A percentile compares a stretch with the other conserved stretches of the same genome.
Conservation (phyloP, 495 filamentous ascomycete species). For the Xylona heveae region DNA sequence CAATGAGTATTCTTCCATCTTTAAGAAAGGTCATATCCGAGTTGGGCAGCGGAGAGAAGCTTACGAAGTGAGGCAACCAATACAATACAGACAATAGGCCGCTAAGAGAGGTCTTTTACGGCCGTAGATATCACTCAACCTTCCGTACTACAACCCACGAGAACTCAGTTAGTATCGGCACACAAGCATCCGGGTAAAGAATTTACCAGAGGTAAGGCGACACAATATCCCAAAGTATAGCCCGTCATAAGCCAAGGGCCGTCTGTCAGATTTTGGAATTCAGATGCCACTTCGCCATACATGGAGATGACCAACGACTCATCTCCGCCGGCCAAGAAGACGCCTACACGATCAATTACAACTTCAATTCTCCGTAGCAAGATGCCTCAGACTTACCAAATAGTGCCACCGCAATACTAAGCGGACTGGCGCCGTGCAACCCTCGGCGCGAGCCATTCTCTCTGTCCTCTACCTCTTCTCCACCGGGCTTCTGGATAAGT, state of each 20-base stretch:
- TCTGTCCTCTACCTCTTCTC: too few relatives aligned
- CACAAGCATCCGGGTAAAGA: conserved; percentile 2
- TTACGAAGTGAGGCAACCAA: conserved; percentile 17
- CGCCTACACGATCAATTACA: conserved; percentile 7
- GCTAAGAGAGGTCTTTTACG: conserved; percentile 14
- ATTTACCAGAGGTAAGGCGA: conserved; percentile 16
- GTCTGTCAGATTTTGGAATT: conserved; percentile 12
- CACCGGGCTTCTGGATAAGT: too few relatives aligned
- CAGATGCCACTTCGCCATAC: conserved; percentile 15
- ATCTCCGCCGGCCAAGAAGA: conserved; percentile 17
- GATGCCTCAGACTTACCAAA: background rate
- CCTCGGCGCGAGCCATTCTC: too few relatives aligned
- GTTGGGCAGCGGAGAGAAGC: conserved; percentile 1
- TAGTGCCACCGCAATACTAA: background rate
- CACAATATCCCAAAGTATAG: conserved; percentile 18
- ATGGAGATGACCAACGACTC: conserved; percentile 16
- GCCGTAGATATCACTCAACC: conserved; percentile 13
- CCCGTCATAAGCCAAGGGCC: conserved; percentile 16
- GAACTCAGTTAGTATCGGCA: background rate
- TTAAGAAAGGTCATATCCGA: background rate
- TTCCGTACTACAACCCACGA: conserved; percentile 10
- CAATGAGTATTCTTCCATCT: background rate
- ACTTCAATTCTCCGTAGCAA: background rate
- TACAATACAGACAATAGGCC: conserved; percentile 14
- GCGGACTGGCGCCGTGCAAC: too few relatives aligned